Percentiles rank a stretch among this genome's conserved stretches.
Conservation (phyloP, 2,329 filamentous ascomycete genomes). For the Chaetomiaceae sp. region DNA sequence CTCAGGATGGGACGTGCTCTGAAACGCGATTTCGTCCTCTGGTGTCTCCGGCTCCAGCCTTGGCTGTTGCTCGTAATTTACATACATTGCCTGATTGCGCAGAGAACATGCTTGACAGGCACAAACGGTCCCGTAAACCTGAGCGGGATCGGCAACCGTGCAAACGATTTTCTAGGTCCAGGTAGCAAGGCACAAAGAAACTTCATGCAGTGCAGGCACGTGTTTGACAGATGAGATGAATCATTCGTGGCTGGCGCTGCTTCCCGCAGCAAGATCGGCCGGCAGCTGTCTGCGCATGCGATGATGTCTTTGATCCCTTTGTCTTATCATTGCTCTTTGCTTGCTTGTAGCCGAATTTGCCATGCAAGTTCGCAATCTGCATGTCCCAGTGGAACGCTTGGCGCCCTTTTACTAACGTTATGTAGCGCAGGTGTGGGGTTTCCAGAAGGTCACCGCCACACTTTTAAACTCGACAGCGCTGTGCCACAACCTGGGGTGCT, state of each 20-base stretch:
- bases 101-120: not conserved
- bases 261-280: not conserved
- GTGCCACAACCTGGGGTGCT: too few species aligned
- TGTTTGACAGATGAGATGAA: not conserved
- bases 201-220: not conserved
- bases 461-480: not conserved
- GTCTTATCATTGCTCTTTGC: not conserved
- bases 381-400: constrained; percentile 1
- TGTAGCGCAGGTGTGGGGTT: not conserved
- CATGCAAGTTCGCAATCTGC: not conserved
- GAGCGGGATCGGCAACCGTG: constrained; percentile 1
- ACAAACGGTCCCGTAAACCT: not conserved
- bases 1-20: not conserved
- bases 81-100: too few species aligned
- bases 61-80: not conserved
- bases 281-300: not conserved
- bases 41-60: too few species aligned
- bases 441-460: not conserved
- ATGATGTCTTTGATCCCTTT: too few species aligned
- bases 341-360: not conserved
- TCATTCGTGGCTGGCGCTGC: not conserved
- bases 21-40: not conserved
- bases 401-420: too few species aligned
- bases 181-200: not conserved
- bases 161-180: not conserved